phyloP scores from a whole-genome alignment of 75 land plant genomes.

The Sequoiadendron giganteum region DNA sequence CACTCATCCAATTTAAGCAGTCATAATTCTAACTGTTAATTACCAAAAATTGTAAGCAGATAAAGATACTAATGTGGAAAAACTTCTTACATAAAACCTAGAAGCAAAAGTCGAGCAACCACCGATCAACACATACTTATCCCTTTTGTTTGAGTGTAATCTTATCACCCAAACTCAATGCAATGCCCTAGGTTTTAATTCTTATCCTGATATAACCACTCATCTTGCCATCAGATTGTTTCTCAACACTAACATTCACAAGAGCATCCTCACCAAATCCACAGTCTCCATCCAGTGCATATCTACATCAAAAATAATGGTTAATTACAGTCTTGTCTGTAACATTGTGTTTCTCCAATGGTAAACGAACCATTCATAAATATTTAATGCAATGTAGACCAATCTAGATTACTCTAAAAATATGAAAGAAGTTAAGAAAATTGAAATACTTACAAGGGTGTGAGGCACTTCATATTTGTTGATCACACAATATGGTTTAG shows the following conservation, averaged over 20 bases:
- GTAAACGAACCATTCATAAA: neutral
- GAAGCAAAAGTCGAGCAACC: neutral
- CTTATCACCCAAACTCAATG: conserved; percentile 92
- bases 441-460: conserved; percentile 66
- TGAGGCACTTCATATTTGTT: conserved; percentile 93
- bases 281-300: conserved; percentile 90
- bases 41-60: neutral
- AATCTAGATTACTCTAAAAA: neutral
- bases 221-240: conserved; percentile 78
- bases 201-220: conserved; percentile 88
- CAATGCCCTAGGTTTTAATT: conserved; percentile 93
- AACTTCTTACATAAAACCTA: neutral
- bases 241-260: conserved; percentile 87
- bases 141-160: conserved; percentile 92
- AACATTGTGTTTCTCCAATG: neutral
- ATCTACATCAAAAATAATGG: conserved; percentile 34
- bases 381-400: neutral
- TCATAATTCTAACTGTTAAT: neutral
- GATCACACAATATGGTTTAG: conserved; percentile 81
- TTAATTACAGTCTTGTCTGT: neutral
- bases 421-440: neutral
- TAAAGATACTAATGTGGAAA: neutral
- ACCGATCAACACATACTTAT: conserved; percentile 2
- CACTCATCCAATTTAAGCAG: neutral
- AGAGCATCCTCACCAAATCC: conserved; percentile 95